These are phyloP conservation scores for Boletus vinaceobasis DNA, from an alignment of 768 basidiomycete genomes.

Conservation along the genomic window DNA sequence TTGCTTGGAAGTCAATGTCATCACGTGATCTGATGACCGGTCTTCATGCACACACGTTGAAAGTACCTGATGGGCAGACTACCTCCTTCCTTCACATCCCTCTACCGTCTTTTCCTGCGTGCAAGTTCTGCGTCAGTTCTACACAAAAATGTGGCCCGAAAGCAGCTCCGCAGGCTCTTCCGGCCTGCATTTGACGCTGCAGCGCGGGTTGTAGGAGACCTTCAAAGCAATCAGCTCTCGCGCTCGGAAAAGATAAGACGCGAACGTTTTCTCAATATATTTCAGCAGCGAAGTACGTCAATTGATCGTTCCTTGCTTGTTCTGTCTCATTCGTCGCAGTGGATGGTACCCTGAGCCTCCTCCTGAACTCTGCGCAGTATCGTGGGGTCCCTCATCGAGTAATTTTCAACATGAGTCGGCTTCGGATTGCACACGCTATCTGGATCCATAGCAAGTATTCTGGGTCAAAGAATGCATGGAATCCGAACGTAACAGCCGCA, in stretches of 20 bases:
- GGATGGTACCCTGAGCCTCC: conserved; percentile 60
- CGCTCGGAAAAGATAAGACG: conserved; percentile 28
- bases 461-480: conserved; percentile 34
- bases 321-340: conserved; percentile 41
- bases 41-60: not conserved
- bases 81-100: conserved; percentile 44
- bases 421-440: conserved; percentile 25
- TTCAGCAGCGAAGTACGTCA: conserved; percentile 54
- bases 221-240: conserved; percentile 33
- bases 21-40: conserved; percentile 12
- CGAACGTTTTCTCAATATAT: conserved; percentile 44
- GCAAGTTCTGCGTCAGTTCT: conserved; percentile 56
- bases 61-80: conserved; percentile 17
- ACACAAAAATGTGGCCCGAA: conserved; percentile 43
- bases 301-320: not conserved
- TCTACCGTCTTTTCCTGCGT: conserved; percentile 60
- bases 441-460: conserved; percentile 24
- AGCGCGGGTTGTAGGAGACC: conserved; percentile 38
- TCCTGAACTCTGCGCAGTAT: conserved; percentile 59
- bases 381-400: conserved; percentile 60
- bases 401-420: conserved; percentile 49
- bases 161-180: conserved; percentile 46
- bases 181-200: conserved; percentile 55
- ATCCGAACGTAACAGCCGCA: conserved; percentile 32
- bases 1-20: not conserved